phyloP scores from a whole-genome alignment of 208 protist species.

The Trypanosoma vivax region DNA sequence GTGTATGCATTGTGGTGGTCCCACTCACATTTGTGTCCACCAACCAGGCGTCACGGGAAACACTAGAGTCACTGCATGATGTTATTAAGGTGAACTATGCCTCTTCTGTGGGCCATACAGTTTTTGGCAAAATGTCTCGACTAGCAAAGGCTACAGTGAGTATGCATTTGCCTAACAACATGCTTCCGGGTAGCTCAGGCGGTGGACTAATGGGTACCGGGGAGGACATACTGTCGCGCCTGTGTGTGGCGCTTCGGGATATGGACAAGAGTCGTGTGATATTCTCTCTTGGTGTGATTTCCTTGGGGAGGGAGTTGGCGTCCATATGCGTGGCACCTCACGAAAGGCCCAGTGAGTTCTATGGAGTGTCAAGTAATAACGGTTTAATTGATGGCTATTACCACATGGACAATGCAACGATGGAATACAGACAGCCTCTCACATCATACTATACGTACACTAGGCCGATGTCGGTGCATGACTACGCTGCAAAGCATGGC shows the following conservation, averaged over 20 bases:
- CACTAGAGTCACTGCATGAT: conserved; percentile 1
- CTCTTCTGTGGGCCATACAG: not conserved
- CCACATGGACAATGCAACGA: conserved; percentile 7
- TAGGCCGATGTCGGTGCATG: not conserved
- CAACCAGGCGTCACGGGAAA: not conserved
- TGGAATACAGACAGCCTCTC: conserved; percentile 7
- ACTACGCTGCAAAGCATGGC: not conserved
- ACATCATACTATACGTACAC: not conserved
- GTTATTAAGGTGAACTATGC: not conserved
- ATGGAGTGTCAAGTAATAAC: not conserved
- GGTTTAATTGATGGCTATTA: conserved; percentile 4
- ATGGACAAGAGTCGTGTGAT: not conserved
- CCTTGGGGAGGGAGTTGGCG: not conserved
- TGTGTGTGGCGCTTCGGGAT: not conserved
- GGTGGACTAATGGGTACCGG: not conserved
- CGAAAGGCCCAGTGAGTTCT: not conserved
- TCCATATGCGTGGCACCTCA: conserved; percentile 1
- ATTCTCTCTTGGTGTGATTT: not conserved
- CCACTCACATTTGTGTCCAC: not conserved
- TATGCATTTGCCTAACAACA: conserved; percentile 5
- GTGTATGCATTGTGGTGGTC: not conserved
- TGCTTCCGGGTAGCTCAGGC: not conserved
- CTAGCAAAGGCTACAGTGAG: not conserved
- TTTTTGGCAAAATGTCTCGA: not conserved
- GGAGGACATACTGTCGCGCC: conserved; percentile 3